A percentile compares a stretch with the other conserved stretches of the same genome.
These are phyloP conservation scores for Aspergillus uvarum DNA, from an alignment of 2,329 filamentous ascomycete genomes.

Conservation along the genomic window DNA sequence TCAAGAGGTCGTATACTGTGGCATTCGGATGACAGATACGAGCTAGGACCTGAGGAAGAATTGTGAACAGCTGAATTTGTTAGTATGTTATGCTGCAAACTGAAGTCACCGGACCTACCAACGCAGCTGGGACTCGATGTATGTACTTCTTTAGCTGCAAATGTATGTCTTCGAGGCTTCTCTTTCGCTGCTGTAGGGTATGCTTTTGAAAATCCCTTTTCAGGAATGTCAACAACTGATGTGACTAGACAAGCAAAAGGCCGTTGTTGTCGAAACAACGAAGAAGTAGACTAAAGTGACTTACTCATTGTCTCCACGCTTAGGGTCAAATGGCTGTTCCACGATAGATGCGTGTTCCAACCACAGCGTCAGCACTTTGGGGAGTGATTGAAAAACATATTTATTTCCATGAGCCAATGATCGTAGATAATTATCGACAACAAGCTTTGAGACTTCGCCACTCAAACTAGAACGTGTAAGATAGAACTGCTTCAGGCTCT, in stretches of 20 bases:
- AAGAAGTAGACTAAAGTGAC: constrained; percentile 10
- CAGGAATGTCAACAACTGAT: constrained; percentile 7
- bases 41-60: constrained; percentile 91
- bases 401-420: constrained; percentile 88
- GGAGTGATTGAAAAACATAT: constrained; percentile 92
- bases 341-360: constrained; percentile 81
- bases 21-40: constrained; percentile 84
- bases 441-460: constrained; percentile 81
- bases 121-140: constrained; percentile 47
- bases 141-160: constrained; percentile 78
- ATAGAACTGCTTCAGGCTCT: constrained; percentile 1
- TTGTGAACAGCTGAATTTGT: constrained; percentile 50
- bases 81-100: background rate
- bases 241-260: background rate
- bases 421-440: constrained; percentile 90
- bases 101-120: constrained; percentile 32
- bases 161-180: constrained; percentile 69
- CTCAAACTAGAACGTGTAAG: constrained; percentile 54
- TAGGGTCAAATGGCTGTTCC: constrained; percentile 57
- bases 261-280: background rate
- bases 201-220: constrained; percentile 48
- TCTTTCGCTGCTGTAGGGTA: constrained; percentile 54
- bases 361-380: constrained; percentile 90
- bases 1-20: constrained; percentile 73
- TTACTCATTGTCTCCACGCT: constrained; percentile 49